These are phyloP conservation scores for Phytopythium litorale DNA, from an alignment of 352 stramenopile genomes.

Conservation along the genomic window DNA sequence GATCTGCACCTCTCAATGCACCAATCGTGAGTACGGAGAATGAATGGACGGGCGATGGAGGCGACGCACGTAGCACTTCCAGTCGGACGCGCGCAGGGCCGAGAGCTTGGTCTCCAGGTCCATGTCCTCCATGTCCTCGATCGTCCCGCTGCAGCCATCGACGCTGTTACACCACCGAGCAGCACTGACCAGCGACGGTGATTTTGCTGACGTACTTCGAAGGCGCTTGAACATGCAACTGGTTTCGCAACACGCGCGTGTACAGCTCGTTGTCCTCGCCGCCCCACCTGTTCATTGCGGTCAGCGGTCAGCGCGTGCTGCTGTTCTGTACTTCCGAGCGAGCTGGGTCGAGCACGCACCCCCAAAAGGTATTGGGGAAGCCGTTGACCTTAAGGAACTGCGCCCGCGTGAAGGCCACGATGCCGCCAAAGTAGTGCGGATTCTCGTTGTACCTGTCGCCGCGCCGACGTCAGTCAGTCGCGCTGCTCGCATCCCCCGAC, in stretches of 20 bases:
- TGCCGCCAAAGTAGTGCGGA: constrained; percentile 92
- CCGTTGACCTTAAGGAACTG: constrained; percentile 94
- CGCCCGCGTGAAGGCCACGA: constrained; percentile 84
- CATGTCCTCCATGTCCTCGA: constrained; percentile 43
- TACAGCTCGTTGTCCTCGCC: constrained; percentile 58
- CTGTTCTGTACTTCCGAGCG: neutral
- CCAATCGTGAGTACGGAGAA: too few relatives aligned
- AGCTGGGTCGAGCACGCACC: constrained; percentile 6
- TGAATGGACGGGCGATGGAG: neutral
- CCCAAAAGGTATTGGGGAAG: constrained; percentile 96
- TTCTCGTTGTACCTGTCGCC: constrained; percentile 88
- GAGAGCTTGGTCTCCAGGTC: constrained; percentile 37
- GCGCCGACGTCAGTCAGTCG: neutral
- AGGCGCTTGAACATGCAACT: constrained; percentile 35
- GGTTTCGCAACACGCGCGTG: constrained; percentile 45
- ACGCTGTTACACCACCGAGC: neutral
- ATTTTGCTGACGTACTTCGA: constrained; percentile 13
- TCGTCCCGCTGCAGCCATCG: constrained; percentile 28
- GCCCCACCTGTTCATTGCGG: constrained; percentile 22
- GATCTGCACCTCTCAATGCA: constrained; percentile 12
- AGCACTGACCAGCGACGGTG: too few relatives aligned
- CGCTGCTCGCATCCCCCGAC: neutral
- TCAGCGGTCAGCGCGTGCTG: too few relatives aligned
- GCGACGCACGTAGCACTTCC: constrained; percentile 34
- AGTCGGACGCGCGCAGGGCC: constrained; percentile 34